Conservation (phyloP, 2,329 filamentous ascomycete species). For the Cercospora sp. region DNA sequence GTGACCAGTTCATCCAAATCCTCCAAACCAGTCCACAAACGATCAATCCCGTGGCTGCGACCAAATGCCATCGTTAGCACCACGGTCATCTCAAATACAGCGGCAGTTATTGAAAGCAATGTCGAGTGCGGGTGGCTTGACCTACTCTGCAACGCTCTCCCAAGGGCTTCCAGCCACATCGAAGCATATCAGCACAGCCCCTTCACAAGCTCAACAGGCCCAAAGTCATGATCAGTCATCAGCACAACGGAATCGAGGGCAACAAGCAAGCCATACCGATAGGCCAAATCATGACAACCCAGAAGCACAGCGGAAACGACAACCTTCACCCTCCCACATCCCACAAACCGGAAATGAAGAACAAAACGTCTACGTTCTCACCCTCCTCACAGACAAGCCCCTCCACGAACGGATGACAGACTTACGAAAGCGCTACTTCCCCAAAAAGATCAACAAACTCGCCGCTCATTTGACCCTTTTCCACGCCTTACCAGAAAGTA, state of each 20-base stretch:
- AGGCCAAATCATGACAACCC: background rate
- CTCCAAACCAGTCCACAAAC: background rate
- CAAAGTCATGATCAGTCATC: background rate
- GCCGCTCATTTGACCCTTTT: conserved; percentile 50
- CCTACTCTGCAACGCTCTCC: conserved; percentile 17
- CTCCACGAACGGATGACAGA: conserved; percentile 44
- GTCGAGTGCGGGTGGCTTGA: conserved; percentile 12
- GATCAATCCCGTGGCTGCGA: background rate
- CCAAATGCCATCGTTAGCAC: background rate
- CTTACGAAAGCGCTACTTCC: conserved; percentile 46
- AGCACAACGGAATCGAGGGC: background rate
- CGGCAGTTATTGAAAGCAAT: conserved; percentile 1
- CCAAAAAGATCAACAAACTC: conserved; percentile 45
- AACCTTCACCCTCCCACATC: conserved; percentile 28
- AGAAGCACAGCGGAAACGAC: background rate
- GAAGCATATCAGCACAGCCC: background rate
- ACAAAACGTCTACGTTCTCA: conserved; percentile 47
- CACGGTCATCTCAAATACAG: background rate
- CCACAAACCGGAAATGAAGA: conserved; percentile 42
- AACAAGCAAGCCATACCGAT: background rate
- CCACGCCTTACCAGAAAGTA: conserved; percentile 48
- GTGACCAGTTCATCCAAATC: conserved; percentile 2
- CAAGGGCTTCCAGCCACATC: conserved; percentile 11
- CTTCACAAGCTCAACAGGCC: background rate
- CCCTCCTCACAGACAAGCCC: conserved; percentile 43